Conservation (phyloP, 2,329 filamentous ascomycete genomes). For the Trichoderma atroviride region DNA sequence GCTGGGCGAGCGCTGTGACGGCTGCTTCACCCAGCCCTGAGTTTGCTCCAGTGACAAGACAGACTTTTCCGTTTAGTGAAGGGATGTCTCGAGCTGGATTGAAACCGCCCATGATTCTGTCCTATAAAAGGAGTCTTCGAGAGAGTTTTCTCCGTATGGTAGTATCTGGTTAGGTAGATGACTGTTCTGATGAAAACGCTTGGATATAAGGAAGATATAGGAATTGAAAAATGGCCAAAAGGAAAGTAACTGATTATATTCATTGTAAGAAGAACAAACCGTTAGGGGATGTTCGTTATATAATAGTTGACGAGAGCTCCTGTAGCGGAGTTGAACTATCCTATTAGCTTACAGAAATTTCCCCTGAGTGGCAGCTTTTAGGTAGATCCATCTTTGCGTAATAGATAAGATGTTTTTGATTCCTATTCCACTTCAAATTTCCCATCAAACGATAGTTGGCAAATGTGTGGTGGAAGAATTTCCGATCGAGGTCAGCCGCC, state of each 20-base stretch:
- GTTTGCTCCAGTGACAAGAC: constrained; percentile 8
- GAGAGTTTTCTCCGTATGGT: neutral
- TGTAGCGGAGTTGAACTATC: neutral
- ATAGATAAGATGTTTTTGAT: neutral
- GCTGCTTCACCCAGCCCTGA: neutral
- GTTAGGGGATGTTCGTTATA: neutral
- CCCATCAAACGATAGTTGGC: neutral
- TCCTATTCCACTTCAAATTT: neutral
- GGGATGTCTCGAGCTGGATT: neutral
- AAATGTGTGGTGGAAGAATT: neutral
- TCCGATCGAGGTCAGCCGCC: neutral
- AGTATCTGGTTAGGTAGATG: neutral
- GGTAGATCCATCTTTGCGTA: neutral
- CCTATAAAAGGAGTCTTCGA: neutral
- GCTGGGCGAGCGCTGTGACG: neutral
- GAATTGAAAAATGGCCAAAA: neutral
- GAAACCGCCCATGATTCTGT: neutral
- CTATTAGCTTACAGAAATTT: neutral
- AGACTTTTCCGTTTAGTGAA: neutral
- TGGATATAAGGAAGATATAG: neutral
- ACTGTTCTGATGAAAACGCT: neutral
- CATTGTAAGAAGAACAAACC: neutral
- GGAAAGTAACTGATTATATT: neutral
- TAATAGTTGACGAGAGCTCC: neutral
- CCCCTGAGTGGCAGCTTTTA: neutral